These are phyloP conservation scores for Blastobotrys attinorum DNA, from an alignment of 805 yeast species.

Conservation along the genomic window DNA sequence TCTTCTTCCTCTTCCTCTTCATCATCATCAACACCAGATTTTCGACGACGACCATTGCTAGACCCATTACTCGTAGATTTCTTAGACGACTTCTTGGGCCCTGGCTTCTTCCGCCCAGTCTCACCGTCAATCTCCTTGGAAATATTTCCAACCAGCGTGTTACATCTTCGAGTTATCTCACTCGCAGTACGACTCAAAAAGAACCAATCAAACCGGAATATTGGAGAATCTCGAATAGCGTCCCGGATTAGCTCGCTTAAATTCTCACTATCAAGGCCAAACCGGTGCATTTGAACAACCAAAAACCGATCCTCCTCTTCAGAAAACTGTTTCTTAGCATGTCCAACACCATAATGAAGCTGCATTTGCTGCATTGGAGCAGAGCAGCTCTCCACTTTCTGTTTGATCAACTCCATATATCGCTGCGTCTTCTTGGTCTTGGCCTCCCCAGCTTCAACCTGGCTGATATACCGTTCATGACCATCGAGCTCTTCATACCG, in stretches of 20 bases:
- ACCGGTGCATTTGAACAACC: conserved; percentile 66
- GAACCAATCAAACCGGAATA: conserved; percentile 83
- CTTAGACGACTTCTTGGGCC: conserved; percentile 13
- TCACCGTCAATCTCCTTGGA: conserved; percentile 52
- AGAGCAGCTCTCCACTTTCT: conserved; percentile 60
- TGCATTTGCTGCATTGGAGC: conserved; percentile 76
- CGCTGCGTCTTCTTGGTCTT: conserved; percentile 52
- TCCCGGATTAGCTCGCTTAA: conserved; percentile 72
- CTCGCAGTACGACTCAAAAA: conserved; percentile 68
- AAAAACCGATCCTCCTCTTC: conserved; percentile 90
- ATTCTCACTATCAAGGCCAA: conserved; percentile 74
- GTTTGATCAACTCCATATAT: conserved; percentile 72
- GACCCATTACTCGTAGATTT: too few relatives aligned
- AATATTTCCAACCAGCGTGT: conserved; percentile 66
- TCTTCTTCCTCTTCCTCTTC: conserved; percentile 13
- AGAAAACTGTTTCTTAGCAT: conserved; percentile 61
- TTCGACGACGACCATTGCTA: too few relatives aligned
- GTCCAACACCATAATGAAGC: conserved; percentile 64
- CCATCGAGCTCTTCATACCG: conserved; percentile 77
- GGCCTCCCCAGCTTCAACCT: conserved; percentile 87
- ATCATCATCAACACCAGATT: not conserved
- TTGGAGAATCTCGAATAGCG: conserved; percentile 61
- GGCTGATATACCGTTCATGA: conserved; percentile 70
- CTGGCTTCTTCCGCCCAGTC: conserved; percentile 6
- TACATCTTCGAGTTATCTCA: conserved; percentile 77